Evolutionary conservation across 768 basidiomycete genomes (phyloP), one percentile per base, ranked within the genome.

Genomic region (Hericium alpestre): DNA sequence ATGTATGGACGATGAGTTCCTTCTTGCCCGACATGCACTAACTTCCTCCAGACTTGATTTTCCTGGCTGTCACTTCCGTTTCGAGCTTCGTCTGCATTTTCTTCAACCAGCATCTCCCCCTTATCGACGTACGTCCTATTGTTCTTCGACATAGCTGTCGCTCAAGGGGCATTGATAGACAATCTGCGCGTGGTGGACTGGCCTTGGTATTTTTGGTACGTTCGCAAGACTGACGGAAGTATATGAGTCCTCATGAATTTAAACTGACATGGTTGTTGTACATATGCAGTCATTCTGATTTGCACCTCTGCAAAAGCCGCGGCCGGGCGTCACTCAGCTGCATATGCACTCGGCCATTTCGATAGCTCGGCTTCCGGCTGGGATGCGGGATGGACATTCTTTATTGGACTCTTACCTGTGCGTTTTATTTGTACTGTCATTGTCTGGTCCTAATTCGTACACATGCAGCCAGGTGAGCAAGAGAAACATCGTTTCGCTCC

Each of bases 351-450:
- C 1, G 76, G 76, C 10, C 74, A 79, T 57, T 86, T 84, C 55
- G 78, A 85, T 62, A 71, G 79, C 1, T 77, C 82, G n/a, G 67
- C 71, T n/a, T 80, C 84, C 0, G 84, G 84, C 6, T 86, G 84
- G 84, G 76, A 75, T 1, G 74, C 80, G 12, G 84, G 81, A 37
- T 86, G 83, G 83, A 74, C 81, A 0, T 86, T 84, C 64, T 86
- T 84, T 65, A 80, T 84, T 38, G 83, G 83, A 37, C 63, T 84
- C 20, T 72, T 82, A 22, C 81, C 79, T 46, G 81, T 82, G 69
- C 58, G 76, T 54, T 22, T 52, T 4, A 48, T 32, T 32, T 32
- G 32, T 32, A 10, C 32, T 10, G 1, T 32, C 32, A 32, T 32
- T 8, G 32, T 32, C 32, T 32, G 32, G 6, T 32, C 4, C 32